Conservation (phyloP, 2,329 filamentous ascomycete genomes). For the Dactylellina leptospora region DNA sequence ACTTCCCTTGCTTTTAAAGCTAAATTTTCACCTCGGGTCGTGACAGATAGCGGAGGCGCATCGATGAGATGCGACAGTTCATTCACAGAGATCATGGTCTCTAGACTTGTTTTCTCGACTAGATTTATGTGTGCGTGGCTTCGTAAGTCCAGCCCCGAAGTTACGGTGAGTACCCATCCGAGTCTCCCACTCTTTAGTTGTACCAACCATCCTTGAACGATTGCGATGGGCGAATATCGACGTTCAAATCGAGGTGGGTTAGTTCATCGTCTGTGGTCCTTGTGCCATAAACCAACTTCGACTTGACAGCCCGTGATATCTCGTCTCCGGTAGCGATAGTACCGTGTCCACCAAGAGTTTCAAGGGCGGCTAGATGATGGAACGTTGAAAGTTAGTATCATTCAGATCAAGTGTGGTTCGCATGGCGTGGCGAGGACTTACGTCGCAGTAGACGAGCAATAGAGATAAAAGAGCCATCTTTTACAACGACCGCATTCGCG, state of each 20-base stretch:
- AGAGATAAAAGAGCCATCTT: constrained; percentile 17
- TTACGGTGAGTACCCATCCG: no score
- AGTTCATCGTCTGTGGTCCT: constrained; percentile 9
- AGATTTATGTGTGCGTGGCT: no score
- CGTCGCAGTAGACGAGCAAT: constrained; percentile 1
- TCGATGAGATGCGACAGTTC: no score
- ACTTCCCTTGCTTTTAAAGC: no score
- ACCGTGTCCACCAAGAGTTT: constrained; percentile 8
- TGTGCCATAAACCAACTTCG: constrained; percentile 18
- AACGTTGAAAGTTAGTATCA: background rate
- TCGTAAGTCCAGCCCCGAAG: no score
- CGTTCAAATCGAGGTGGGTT: constrained; percentile 17
- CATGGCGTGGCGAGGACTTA: background rate
- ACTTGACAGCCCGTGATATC: background rate
- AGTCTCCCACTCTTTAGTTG: constrained; percentile 7
- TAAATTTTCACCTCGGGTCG: no score
- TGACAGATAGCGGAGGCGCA: no score
- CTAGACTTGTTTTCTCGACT: no score
- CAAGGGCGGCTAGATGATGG: background rate
- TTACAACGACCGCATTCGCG: constrained; percentile 10
- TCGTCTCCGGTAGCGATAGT: constrained; percentile 19
- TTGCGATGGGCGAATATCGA: constrained; percentile 6
- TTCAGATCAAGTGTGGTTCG: background rate
- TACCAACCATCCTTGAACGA: constrained; percentile 13
- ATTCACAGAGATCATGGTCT: no score